Evolutionary conservation across 768 basidiomycete species (phyloP), one percentile per base, ranked within the genome.

Genomic region (Tricholoma furcatifolium): DNA sequence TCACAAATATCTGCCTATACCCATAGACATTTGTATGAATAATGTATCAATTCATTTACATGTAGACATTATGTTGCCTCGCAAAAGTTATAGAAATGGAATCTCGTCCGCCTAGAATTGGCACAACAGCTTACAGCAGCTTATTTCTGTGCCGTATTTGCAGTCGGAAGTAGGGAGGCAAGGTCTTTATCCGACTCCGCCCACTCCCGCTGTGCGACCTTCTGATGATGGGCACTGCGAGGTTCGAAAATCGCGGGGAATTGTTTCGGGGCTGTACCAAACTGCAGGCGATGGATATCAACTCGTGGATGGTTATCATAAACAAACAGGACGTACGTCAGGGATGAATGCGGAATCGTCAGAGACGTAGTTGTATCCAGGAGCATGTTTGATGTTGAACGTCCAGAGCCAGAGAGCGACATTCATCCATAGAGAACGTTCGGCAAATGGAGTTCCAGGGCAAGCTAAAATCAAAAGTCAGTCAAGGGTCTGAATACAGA

Each of bases 261-360:
- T 23, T 51, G 50, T 44, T 51, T 51, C 15, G 50, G 50, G 42
- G 50, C 50, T 6, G 50, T 51, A 27, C 50, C 50, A 20, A 40
- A 43, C 31, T 43, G 18, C 15, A 5, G n/a, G 10, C 10, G 24
- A 34, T 6, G 4, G 39, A 34, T 47, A 14, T 46, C 1, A 46
- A 27, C 24, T 14, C 4, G 2, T 31, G 44, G 10, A 32, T 14
- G 2, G 21, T 18, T 47, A 6, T 32, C 6, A 34, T 34, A 15
- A 35, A 27, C 15, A 36, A 34, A 20, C 15, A 14, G 8, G 11
- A 50, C 49, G 4, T 21, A 51, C 50, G 24, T 51, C 50, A 15
- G 50, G 50, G 17, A 51, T 51, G 32, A 51, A 51, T 4, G 50
- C 50, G 21, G 50, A 51, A 10, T 51, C 50, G n/a, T 51, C 50